Percentiles rank a stretch among this genome's conserved stretches.
Evolutionary conservation across 768 basidiomycete species (phyloP).

Genomic region (Floccularia luteovirens): DNA sequence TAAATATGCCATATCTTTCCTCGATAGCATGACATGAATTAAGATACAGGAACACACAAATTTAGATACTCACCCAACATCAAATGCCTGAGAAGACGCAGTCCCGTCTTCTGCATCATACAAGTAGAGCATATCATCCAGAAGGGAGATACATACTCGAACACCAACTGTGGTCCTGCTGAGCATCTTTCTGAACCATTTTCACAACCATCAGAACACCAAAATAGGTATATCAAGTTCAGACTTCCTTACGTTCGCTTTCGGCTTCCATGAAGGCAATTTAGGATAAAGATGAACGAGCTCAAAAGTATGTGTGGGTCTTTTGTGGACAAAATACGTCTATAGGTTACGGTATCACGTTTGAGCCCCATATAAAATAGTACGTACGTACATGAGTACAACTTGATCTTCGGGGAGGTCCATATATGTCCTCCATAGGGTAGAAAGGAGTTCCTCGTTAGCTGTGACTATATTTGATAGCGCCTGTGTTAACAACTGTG

Average conservation of each 20-base stretch:
- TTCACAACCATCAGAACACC: not conserved
- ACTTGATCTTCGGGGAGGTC: slow-evolving; percentile 65
- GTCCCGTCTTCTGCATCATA: slow-evolving; percentile 62
- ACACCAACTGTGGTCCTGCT: slow-evolving; percentile 46
- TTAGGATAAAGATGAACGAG: slow-evolving; percentile 63
- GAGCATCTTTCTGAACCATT: slow-evolving; percentile 39
- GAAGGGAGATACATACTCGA: slow-evolving; percentile 57
- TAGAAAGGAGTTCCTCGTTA: slow-evolving; percentile 49
- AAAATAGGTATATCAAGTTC: not conserved
- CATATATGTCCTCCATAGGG: slow-evolving; percentile 59
- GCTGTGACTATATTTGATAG: slow-evolving; percentile 81
- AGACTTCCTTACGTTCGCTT: slow-evolving; percentile 52
- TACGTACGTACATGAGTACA: slow-evolving; percentile 61
- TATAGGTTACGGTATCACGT: no score
- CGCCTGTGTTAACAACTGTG: slow-evolving; percentile 66
- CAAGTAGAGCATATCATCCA: slow-evolving; percentile 66
- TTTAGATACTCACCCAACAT: slow-evolving; percentile 51
- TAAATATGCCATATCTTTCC: slow-evolving; percentile 56
- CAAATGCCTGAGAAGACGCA: slow-evolving; percentile 63
- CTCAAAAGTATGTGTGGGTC: slow-evolving; percentile 56
- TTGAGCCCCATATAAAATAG: no score
- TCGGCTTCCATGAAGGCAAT: slow-evolving; percentile 55
- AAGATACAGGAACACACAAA: slow-evolving; percentile 5
- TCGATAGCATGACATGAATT: slow-evolving; percentile 2
- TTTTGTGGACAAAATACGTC: slow-evolving; percentile 56